phyloP scores from a whole-genome alignment of 805 yeast genomes.

The Candida jianshihensis region DNA sequence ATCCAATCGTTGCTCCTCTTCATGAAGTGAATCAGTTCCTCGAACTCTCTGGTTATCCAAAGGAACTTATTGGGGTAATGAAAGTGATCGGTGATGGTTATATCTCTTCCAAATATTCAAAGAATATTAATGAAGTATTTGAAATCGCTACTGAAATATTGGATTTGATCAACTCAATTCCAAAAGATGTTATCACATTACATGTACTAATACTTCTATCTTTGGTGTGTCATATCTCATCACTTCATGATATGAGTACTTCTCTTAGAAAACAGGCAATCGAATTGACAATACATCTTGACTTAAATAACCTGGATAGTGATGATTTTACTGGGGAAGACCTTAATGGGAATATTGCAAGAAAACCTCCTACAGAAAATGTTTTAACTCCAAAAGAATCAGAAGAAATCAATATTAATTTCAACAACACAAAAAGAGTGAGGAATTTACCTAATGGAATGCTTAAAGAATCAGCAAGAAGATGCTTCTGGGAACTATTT shows the following conservation, averaged over 20 bases:
- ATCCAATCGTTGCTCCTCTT: conserved; percentile 41
- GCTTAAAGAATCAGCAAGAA: conserved; percentile 28
- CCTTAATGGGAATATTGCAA: conserved; percentile 17
- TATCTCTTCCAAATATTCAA: conserved; percentile 27
- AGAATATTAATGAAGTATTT: conserved; percentile 34
- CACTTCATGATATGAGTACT: conserved; percentile 40
- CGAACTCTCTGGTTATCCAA: conserved; percentile 25
- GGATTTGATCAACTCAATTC: conserved; percentile 20
- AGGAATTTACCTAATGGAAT: conserved; percentile 12
- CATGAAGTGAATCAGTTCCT: conserved; percentile 29
- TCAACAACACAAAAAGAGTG: conserved; percentile 17
- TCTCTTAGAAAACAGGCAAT: conserved; percentile 37
- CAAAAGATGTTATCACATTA: conserved; percentile 36
- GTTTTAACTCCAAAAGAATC: conserved; percentile 8
- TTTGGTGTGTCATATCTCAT: conserved; percentile 43
- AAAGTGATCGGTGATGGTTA: conserved; percentile 45
- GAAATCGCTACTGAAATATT: conserved; percentile 28
- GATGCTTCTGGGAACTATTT: conserved; percentile 46
- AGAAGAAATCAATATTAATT: conserved; percentile 20
- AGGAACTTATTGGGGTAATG: conserved; percentile 40
- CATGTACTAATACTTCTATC: conserved; percentile 36
- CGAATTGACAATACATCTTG: conserved; percentile 29
- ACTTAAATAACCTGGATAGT: conserved; percentile 33
- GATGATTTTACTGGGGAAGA: conserved; percentile 17
- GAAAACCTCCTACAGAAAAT: conserved; percentile 1